Conservation (phyloP, 768 basidiomycete species). For the Leccinum imitatum region DNA sequence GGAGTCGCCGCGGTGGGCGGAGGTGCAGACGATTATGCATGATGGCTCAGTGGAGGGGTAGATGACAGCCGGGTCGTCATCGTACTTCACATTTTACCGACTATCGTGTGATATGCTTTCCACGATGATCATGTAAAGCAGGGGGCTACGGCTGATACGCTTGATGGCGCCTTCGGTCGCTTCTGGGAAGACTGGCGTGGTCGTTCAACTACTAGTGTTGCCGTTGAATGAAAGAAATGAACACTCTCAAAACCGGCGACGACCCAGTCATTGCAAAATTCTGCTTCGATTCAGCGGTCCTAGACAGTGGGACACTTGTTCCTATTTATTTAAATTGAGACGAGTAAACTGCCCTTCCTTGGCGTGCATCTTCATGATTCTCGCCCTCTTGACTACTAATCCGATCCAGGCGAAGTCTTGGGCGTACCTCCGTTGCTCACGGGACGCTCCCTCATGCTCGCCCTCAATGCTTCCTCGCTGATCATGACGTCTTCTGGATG, state of each 20-base stretch:
- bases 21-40: too few relatives aligned
- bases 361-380: constrained; percentile 1
- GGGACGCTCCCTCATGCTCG: constrained; percentile 32
- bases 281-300: constrained; percentile 2
- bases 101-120: too few relatives aligned
- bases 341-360: background rate
- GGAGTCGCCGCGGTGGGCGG: too few relatives aligned
- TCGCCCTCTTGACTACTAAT: constrained; percentile 12
- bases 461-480: constrained; percentile 56
- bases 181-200: too few relatives aligned
- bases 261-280: background rate
- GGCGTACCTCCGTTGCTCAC: constrained; percentile 25
- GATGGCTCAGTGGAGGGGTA: too few relatives aligned
- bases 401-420: constrained; percentile 21
- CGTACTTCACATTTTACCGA: too few relatives aligned
- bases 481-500: constrained; percentile 78
- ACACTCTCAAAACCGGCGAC: background rate
- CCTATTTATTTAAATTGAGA: background rate
- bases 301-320: background rate
- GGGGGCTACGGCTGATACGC: too few relatives aligned
- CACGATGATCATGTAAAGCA: too few relatives aligned
- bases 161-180: too few relatives aligned
- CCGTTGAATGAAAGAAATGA: background rate
- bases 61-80: too few relatives aligned
- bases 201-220: too few relatives aligned